Evolutionary conservation across 202 grass and related monocot genomes (phyloP).

Genomic region (Setaria italica): DNA sequence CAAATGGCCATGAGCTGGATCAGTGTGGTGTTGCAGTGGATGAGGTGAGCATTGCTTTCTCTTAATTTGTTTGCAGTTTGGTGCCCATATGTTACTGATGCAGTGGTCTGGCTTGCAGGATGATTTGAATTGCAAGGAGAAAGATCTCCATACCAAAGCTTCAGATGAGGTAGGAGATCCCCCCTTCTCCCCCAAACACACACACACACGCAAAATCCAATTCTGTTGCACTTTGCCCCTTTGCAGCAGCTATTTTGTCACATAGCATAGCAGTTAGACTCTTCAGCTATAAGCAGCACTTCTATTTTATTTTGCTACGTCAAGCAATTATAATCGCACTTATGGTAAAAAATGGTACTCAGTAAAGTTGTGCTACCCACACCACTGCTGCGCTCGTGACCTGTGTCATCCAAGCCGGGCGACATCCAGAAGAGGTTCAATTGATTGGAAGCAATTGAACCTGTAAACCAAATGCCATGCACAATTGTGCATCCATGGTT

Average conservation of each 20-base stretch:
- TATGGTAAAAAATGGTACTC: neutral
- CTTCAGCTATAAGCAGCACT: slow-evolving; percentile 10
- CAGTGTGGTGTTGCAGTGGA: slow-evolving; percentile 20
- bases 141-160: slow-evolving; percentile 26
- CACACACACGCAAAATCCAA: neutral
- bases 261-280: neutral
- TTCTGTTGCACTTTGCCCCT: neutral
- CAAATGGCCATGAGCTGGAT: slow-evolving; percentile 25
- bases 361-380: neutral
- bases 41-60: slow-evolving; percentile 40
- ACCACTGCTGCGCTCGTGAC: too few species aligned
- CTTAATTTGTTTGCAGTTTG: slow-evolving; percentile 19
- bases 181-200: too few species aligned
- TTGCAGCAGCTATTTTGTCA: neutral
- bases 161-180: slow-evolving; percentile 20
- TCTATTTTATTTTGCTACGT: neutral
- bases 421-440: too few species aligned
- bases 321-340: slow-evolving; percentile 14
- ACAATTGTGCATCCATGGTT: neutral
- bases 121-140: slow-evolving; percentile 33
- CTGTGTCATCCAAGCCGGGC: too few species aligned
- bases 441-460: slow-evolving; percentile 21
- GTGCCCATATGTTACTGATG: slow-evolving; percentile 25
- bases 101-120: slow-evolving; percentile 28
- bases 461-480: slow-evolving; percentile 1